Percentiles rank a stretch among this genome's conserved stretches.
Conservation (phyloP, 306 rosid genomes). For the Astragalus membranaceus region DNA sequence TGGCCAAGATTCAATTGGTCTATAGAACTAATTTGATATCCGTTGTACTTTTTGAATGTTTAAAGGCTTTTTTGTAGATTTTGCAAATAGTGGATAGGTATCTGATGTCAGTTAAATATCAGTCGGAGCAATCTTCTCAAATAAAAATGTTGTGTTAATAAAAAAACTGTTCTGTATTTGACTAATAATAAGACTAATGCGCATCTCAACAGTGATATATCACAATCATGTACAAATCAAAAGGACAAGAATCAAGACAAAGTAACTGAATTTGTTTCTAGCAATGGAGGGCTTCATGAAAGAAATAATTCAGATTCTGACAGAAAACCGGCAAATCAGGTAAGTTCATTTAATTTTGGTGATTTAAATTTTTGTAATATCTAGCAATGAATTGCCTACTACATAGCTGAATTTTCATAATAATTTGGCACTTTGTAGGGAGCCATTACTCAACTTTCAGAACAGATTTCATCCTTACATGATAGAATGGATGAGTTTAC, state of each 20-base stretch:
- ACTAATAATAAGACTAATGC: not conserved
- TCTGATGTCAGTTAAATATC: not conserved
- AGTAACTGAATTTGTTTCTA: constrained; percentile 39
- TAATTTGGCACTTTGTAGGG: constrained; percentile 33
- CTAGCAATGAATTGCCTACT: not conserved
- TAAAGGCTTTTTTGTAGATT: not conserved
- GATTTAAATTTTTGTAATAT: not conserved
- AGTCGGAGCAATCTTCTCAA: not conserved
- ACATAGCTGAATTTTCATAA: constrained; percentile 9
- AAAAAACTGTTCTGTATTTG: not conserved
- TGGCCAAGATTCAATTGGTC: not conserved
- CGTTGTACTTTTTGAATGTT: not conserved
- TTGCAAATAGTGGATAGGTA: not conserved
- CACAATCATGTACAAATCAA: constrained; percentile 67
- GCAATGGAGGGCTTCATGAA: constrained; percentile 44
- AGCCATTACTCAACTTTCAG: constrained; percentile 60
- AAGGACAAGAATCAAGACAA: constrained; percentile 59
- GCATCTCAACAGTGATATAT: constrained; percentile 62
- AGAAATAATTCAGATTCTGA: constrained; percentile 46
- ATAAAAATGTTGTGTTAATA: not conserved
- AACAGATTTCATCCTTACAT: constrained; percentile 81
- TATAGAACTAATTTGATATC: not conserved
- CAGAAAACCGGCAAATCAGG: constrained; percentile 52
- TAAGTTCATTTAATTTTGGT: constrained; percentile 5
- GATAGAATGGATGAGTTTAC: constrained; percentile 93